Base-by-base conservation (phyloP, 2,329 filamentous ascomycete species). In the Botrytis fragariae region DNA sequence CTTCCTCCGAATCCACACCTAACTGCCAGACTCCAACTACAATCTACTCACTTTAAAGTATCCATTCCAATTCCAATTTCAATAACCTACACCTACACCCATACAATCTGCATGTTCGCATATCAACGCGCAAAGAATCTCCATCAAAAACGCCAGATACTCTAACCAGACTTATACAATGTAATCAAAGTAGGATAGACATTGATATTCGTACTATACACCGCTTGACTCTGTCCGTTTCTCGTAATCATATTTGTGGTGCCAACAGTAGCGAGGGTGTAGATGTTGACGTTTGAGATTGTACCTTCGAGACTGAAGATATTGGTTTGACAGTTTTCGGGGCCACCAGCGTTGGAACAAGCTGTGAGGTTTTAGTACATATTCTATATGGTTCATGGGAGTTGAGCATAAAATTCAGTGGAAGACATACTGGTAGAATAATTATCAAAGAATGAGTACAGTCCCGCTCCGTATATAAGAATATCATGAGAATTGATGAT, bases 401-500 rank as follows among this genome's bases (percentile, higher is more conserved):
- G 16, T n/a, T 16, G 2, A 51, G 16, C 25, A 44, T 20, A 1
- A 3, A 9, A 39, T 4, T 7, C 4, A 54, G 44, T 45, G 7
- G 12, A n/a, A 35, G 6, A 74, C 76, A 69, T 72, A 79, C 78
- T 77, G 25, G 71, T 75, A 42, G 71, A 85, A 81, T 89, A 90
- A 81, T 88, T 85, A 77, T 87, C 83, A 83, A 89, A 90, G 83
- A 89, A 90, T 69, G 82, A 85, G 80, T 90, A 90, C 5, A 89
- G 76, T 0, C 88, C 88, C 0, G 84, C 85, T 14, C 87, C 86
- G 73, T 90, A 87, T 29, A 86, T 78, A 44, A 84, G 78, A 37
- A 90, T 82, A 72, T 85, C 82, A 8, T 79, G 79, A 4, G 84
- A 85, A 74, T 86, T 82, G 60, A 91, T 77, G 54, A 93, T 84